Base-by-base conservation (phyloP, 306 rosid genomes). In the Crataegus laevigata region DNA sequence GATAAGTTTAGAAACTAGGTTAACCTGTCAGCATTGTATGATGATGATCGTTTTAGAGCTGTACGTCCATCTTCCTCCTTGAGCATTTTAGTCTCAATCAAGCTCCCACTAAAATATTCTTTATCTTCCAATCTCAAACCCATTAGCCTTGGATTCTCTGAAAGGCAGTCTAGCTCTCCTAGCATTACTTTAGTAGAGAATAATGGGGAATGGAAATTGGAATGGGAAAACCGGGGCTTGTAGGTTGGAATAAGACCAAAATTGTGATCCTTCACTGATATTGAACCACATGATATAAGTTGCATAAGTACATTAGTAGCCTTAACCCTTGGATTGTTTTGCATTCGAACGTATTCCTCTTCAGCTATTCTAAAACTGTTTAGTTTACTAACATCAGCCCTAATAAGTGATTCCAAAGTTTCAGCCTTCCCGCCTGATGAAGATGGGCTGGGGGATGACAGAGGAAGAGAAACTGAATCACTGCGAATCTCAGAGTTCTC, bases 91-190 rank as follows among this genome's bases (percentile, higher is more conserved):
- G 92, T 87, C 79, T 91, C 96, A 26, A 87, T 84, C 70, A 91
- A 63, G 88, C 97, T 91, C 78, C 98, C 98, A 69, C 98, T 91
- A 76, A 89, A 91, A 81, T 83, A 89, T 65, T 91, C 98, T 86
- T 81, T 93, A 80, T 88, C 91, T 75, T 93, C 98, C 84, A 84
- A 80, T 76, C 91, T 84, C 74, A 84, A 77, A 51, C 94, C 87
- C 87, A 79, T 82, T 62, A 76, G 77, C 89, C 85, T 91, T 18
- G 96, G 84, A 82, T 89, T 88, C 75, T 87, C 94, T 57, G 90
- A 73, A 26, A 87, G 55, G 77, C 92, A 85, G 74, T 91, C 96
- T 54, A 84, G 86, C 68, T 91, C 96, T 71, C 94, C 90, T 76
- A 87, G 54, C 90, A 88, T 84, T 34, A 87, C 69, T 66, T 96